Base-by-base conservation (phyloP, 2,329 filamentous ascomycete genomes). In the Penicillium hordei region DNA sequence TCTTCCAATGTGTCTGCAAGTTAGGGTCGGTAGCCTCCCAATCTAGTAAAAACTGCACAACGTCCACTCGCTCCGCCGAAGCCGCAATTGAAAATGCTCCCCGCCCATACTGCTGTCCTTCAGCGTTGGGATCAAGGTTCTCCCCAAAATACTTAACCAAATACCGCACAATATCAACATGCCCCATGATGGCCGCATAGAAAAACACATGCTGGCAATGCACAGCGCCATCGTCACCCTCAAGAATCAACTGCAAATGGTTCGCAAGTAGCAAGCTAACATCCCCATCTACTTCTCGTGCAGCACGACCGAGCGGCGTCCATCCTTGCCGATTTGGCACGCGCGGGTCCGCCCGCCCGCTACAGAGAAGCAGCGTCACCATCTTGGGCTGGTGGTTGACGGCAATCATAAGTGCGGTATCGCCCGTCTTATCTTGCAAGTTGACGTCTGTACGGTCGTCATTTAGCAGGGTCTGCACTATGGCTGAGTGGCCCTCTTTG, bases 201-300 rank as follows among this genome's bases (percentile, higher is more conserved):
- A 63, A 64, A 27, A 66, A 66, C 1, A 66, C 63, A 56, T 65
- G 61, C 43, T 66, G 64, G 5, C 63, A 61, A 51, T 66, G 61
- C 5, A 15, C 49, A 13, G 48, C 43, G 1, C 48, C 25, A 23
- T 59, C 39, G 19, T 63, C 43, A 3, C 62, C 64, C 17, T 65
- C 57, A 2, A 66, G 42, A 10, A 66, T 66, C 15, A 62, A 29
- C 19, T 54, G 48, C 23, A 66, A 23, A 54, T 66, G 64, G 13
- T 59, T 49, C 0, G 63, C 64, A 21, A 66, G 63, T 1, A 66
- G 34, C 12, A 66, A 36, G 4, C 53, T 55, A 17, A 59, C 54
- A 1, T 61, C 55, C 1, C 48, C 49, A 19, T 59, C 49, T 4
- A 29, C 17, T 21, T 61, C 46, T 0, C 51, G 58, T 19, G 58